Conservation (phyloP, 176 grass and related monocot genomes). For the Hyparrhenia diplandra region DNA sequence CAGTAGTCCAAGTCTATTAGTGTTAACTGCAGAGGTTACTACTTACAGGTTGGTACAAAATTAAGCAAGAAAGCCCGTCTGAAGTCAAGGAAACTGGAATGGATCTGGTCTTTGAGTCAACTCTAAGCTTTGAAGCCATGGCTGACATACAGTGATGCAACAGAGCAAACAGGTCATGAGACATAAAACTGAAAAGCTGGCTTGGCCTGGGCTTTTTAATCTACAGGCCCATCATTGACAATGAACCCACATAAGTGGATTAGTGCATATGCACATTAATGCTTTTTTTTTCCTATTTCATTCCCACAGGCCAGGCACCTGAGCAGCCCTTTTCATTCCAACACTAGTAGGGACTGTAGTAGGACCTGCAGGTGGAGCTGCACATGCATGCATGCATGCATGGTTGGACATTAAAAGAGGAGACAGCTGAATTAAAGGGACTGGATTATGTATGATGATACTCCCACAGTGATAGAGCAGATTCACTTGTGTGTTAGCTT, state of each 20-base stretch:
- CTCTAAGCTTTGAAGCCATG: too few relatives aligned
- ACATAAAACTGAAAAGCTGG: neutral
- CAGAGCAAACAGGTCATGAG: neutral
- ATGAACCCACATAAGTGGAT: neutral
- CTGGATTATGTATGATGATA: neutral
- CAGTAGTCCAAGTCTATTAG: too few relatives aligned
- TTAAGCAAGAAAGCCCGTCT: too few relatives aligned
- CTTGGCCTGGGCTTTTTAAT: neutral
- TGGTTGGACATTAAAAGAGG: neutral
- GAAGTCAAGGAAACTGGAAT: too few relatives aligned
- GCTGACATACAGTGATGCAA: neutral
- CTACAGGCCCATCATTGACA: neutral
- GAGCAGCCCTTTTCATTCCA: too few relatives aligned
- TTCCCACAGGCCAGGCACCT: too few relatives aligned
- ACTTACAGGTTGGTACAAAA: too few relatives aligned
- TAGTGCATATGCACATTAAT: neutral
- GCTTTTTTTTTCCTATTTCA: too few relatives aligned
- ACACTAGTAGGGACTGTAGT: neutral
- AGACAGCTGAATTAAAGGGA: neutral
- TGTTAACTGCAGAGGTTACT: too few relatives aligned
- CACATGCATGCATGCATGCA: neutral
- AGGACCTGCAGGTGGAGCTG: slow-evolving; percentile 12
- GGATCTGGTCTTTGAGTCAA: too few relatives aligned
- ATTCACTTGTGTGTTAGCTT: neutral
- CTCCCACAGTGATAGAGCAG: neutral